A percentile compares a stretch with the other conserved stretches of the same genome.
phyloP scores from a whole-genome alignment of 2,329 filamentous ascomycete species.

The Hymenoscyphus albidus region DNA sequence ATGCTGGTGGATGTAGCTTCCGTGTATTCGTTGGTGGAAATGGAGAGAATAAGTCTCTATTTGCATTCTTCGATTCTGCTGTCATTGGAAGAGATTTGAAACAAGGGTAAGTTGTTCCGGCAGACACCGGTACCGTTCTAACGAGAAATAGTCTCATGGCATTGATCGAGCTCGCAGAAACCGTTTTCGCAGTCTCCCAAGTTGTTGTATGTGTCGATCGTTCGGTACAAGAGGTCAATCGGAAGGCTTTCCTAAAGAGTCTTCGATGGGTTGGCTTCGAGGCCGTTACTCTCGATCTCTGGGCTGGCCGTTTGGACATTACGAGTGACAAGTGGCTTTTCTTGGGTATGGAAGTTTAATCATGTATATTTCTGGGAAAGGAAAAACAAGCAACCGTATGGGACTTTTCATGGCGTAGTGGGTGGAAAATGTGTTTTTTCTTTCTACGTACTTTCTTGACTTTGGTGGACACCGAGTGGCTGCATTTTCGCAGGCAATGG shows the following conservation, averaged over 20 bases:
- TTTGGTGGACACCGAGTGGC: background rate
- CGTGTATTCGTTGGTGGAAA: slow-evolving; percentile 77
- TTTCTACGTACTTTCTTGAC: background rate
- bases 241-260: slow-evolving; percentile 69
- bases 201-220: slow-evolving; percentile 81
- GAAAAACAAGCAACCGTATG: background rate
- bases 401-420: slow-evolving; percentile 5
- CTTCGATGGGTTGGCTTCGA: slow-evolving; percentile 93
- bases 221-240: slow-evolving; percentile 56
- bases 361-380: slow-evolving; percentile 6
- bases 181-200: slow-evolving; percentile 69
- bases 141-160: slow-evolving; percentile 67
- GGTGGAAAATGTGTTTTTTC: background rate
- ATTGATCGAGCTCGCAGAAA: slow-evolving; percentile 80
- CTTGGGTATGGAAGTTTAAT: slow-evolving; percentile 79
- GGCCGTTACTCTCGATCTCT: slow-evolving; percentile 73
- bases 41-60: slow-evolving; percentile 68
- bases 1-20: slow-evolving; percentile 78
- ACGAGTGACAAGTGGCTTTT: slow-evolving; percentile 80
- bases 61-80: slow-evolving; percentile 80
- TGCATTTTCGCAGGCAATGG: background rate
- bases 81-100: slow-evolving; percentile 76
- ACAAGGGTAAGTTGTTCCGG: slow-evolving; percentile 63
- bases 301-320: slow-evolving; percentile 60
- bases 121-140: slow-evolving; percentile 24